Evolutionary conservation across 1,284 basidiomycete genomes (phyloP), one percentile per base, ranked within the genome.

Genomic region (Ceratobasidium papillatum): DNA sequence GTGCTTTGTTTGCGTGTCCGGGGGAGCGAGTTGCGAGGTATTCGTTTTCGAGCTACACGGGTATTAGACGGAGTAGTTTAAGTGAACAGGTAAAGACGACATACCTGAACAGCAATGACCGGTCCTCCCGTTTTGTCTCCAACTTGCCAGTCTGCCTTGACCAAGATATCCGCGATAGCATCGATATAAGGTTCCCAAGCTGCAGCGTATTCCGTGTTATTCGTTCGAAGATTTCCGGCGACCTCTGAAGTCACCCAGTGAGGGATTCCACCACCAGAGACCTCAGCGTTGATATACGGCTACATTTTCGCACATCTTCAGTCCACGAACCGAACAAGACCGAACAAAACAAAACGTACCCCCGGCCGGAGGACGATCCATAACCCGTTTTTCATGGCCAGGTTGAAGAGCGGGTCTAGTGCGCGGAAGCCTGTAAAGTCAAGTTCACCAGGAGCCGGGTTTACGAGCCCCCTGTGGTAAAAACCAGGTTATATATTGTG

Each of bases 401-500:
- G 86, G 65, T 90, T 87, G 76, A 88, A 84, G 81, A 95, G 84
- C 2, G 89, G 88, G 76, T 89, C 84, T n/a, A 94, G 82, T 3
- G 90, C 88, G 52, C 92, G 87, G 82, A 89, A 91, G 41, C 87
- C 87, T 68, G 87, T 80, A 76, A 94, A 91, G 78, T 94, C 91
- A 47, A 94, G 81, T 0, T 91, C 87, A 7, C 90, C 91, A n/a
- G 87, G 89, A 0, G 90, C 86, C 0, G 92, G 92, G 78, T 94
- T 92, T 25, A 89, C 87, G 69, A 93, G 80, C 1, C 87, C 92
- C 92, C 91, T 92, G 78, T n/a, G 56, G 19, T 90, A 89, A 0
- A 59, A 77, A 79, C 9, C 27, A 54, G 22, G 49, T 71, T 38
- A 56, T 9, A 51, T 5, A 25, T 9, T 32, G 19, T 3, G 30